Evolutionary conservation across 805 yeast genomes (phyloP).

Genomic region (Candida anglica): DNA sequence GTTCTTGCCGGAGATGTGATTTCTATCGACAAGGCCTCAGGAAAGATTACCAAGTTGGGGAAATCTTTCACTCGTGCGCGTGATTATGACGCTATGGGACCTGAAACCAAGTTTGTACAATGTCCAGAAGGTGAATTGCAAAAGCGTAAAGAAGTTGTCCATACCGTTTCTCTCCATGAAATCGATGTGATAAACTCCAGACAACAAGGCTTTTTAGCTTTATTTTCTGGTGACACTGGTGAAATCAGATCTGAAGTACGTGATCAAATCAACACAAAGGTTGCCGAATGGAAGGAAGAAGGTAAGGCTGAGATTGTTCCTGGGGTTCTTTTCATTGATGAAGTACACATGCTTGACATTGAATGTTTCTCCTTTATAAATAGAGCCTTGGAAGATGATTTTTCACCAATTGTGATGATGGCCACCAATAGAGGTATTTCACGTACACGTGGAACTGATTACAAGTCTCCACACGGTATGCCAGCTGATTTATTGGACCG

Average conservation of each 20-base stretch:
- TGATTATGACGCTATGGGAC: conserved; percentile 98
- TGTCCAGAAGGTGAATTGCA: conserved; percentile 99
- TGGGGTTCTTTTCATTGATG: conserved; percentile 96
- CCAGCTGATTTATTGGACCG: conserved; percentile 94
- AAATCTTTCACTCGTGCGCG: conserved; percentile 94
- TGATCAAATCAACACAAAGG: conserved; percentile 93
- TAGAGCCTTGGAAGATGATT: conserved; percentile 93
- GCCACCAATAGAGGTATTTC: conserved; percentile 97
- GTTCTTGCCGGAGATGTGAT: conserved; percentile 97
- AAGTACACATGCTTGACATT: conserved; percentile 96
- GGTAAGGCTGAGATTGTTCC: conserved; percentile 98
- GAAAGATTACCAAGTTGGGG: conserved; percentile 90
- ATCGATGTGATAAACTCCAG: conserved; percentile 96
- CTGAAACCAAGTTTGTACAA: conserved; percentile 95
- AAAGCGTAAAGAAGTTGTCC: conserved; percentile 91
- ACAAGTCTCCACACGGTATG: conserved; percentile 95
- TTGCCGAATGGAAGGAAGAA: conserved; percentile 98
- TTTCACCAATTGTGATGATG: conserved; percentile 96
- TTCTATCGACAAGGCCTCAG: conserved; percentile 91
- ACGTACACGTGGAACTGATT: conserved; percentile 89
- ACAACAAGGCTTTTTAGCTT: conserved; percentile 95
- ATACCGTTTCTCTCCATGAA: conserved; percentile 96
- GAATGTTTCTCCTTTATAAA: conserved; percentile 94
- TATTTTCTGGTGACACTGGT: conserved; percentile 95
- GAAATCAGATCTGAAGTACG: conserved; percentile 95